These are phyloP conservation scores for Penstemon barbatus DNA, from an alignment of 257 asterid species.

Conservation along the genomic window DNA sequence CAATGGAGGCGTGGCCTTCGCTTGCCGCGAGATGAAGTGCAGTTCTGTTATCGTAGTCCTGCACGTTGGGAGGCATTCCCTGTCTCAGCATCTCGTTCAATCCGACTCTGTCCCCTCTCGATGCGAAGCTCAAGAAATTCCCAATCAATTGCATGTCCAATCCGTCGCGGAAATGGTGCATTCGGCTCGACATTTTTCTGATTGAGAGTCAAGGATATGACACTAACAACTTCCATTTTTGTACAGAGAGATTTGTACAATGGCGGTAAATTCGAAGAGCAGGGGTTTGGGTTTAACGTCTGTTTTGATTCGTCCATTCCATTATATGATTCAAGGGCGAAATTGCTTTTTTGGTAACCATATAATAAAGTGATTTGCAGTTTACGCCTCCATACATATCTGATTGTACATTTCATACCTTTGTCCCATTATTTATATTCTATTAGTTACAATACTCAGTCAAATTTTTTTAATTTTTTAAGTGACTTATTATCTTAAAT, in stretches of 20 bases:
- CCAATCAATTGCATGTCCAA: constrained; percentile 55
- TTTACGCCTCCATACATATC: too few relatives aligned
- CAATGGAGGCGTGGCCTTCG: constrained; percentile 65
- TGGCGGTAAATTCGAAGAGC: constrained; percentile 1
- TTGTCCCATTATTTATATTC: too few relatives aligned
- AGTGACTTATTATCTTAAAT: too few relatives aligned
- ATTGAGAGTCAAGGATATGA: not conserved
- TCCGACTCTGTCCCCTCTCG: constrained; percentile 69
- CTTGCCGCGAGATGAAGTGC: constrained; percentile 72
- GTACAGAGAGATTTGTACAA: not conserved
- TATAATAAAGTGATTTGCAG: too few relatives aligned
- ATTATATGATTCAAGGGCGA: too few relatives aligned
- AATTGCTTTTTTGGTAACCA: too few relatives aligned
- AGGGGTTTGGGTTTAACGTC: not conserved
- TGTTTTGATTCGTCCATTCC: too few relatives aligned
- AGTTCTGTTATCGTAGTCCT: constrained; percentile 58
- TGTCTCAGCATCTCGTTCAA: constrained; percentile 54
- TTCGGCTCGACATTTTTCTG: constrained; percentile 30
- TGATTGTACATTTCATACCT: too few relatives aligned
- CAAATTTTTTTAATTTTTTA: too few relatives aligned
- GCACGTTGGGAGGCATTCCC: constrained; percentile 57
- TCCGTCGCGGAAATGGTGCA: constrained; percentile 30
- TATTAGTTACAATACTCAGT: too few relatives aligned
- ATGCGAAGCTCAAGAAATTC: constrained; percentile 62
- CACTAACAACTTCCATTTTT: not conserved